Conservation (phyloP, 352 stramenopile genomes). For the Pythium grandisporangium region DNA sequence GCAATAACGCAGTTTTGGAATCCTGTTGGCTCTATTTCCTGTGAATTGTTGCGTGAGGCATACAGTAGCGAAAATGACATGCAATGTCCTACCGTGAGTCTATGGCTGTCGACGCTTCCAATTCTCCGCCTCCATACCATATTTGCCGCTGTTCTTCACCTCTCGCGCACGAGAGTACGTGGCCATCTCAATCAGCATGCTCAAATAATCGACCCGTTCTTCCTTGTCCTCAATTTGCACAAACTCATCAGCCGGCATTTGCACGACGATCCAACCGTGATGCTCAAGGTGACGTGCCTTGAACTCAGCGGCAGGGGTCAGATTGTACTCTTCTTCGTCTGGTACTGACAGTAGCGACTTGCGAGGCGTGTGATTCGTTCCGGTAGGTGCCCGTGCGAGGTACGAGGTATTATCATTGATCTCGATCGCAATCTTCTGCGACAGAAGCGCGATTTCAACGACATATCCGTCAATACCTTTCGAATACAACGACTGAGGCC, state of each 20-base stretch:
- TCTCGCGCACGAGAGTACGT: conserved; percentile 15
- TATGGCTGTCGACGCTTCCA: neutral
- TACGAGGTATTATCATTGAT: conserved; percentile 50
- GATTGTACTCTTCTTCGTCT: conserved; percentile 14
- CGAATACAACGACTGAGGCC: conserved; percentile 7
- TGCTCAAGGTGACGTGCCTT: conserved; percentile 55
- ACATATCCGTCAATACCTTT: conserved; percentile 25
- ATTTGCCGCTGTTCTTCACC: no score
- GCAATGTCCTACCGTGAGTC: neutral
- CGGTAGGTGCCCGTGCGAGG: conserved; percentile 9
- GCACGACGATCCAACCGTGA: conserved; percentile 61
- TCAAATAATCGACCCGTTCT: conserved; percentile 46
- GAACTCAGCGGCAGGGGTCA: conserved; percentile 45
- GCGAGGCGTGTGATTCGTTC: no score
- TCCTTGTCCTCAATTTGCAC: conserved; percentile 33
- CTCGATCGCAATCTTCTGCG: conserved; percentile 55
- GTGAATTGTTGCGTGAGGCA: no score
- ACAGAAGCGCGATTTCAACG: conserved; percentile 37
- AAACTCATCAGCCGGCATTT: conserved; percentile 45
- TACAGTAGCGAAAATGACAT: no score
- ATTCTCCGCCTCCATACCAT: conserved; percentile 1
- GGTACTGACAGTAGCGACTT: neutral
- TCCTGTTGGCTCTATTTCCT: no score
- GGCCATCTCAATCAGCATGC: conserved; percentile 61
- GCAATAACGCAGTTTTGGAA: no score